Base-by-base conservation (phyloP, 179 eudicot species). In the Heliamphora pulchella region DNA sequence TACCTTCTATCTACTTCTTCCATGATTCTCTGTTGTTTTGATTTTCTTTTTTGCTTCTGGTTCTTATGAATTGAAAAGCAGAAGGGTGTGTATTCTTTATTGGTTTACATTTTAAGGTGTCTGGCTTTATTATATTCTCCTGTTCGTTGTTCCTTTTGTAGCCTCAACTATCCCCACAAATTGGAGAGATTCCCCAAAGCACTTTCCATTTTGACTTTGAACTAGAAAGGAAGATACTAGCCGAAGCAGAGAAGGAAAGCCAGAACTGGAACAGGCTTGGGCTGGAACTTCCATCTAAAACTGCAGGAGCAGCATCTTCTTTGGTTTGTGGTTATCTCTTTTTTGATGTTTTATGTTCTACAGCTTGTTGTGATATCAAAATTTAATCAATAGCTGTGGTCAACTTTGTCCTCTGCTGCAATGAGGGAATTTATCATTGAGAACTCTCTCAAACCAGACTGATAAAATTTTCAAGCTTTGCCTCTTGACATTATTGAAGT, bases 141-240 rank as follows among this genome's bases (percentile, higher is more conserved):
- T 47, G 13, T 47, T 44, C 3, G 7, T 50, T 80, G 41, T 46
- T 43, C 1, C 2, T 53, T 48, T 70, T 87, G 82, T 73, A 96
- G 99, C 98, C 99, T 85, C 92, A 85, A 67, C 69, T 96, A 84
- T 81, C 90, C 67, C 94, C 94, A 81, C 96, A 91, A 31, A 80
- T 87, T 83, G 94, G 93, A 74, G 99, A 96, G 68, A 87, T 96
- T 81, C 97, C 99, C 20, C 89, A 88, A 50, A 91, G 99, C 86
- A 91, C 88, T 77, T 96, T 92, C 81, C 93, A 90, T 69, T 94
- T 91, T 72, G 98, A 96, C 81, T 94, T 96, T 81, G 96, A 91
- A 20, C 82, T 94, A 46, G 99, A 96, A 84, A 91, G 84, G 86
- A 96, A 88, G 87, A 84, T 94, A 82, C 87, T 96, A 43, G 89